Percentiles rank a stretch among this genome's conserved stretches.
phyloP scores from a whole-genome alignment of 257 asterid genomes.

The Solanum clarkiae region DNA sequence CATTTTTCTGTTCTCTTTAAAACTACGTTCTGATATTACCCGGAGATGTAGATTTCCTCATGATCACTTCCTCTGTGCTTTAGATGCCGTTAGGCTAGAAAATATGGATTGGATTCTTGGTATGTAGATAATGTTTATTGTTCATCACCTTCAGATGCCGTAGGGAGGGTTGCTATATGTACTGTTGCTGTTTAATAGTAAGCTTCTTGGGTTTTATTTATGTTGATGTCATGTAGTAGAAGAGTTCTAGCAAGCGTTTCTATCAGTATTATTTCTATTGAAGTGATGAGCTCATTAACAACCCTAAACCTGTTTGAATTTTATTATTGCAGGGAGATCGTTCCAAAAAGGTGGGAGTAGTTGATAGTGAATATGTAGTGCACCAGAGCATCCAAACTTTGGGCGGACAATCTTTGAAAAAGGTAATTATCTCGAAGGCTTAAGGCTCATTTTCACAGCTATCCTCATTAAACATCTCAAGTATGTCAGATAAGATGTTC shows the following conservation, averaged over 20 bases:
- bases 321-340: slow-evolving; percentile 61
- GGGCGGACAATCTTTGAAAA: slow-evolving; percentile 70
- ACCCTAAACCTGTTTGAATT: background rate
- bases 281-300: background rate
- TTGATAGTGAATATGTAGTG: slow-evolving; percentile 81
- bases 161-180: background rate
- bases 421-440: slow-evolving; percentile 21
- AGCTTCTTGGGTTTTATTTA: background rate
- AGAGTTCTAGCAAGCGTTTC: background rate
- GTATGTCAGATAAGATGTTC: background rate
- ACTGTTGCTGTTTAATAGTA: background rate
- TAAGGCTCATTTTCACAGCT: background rate
- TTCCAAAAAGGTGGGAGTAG: slow-evolving; percentile 79
- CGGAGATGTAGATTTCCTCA: background rate
- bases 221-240: background rate
- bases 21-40: background rate
- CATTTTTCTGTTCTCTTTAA: background rate
- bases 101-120: background rate
- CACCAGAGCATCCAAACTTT: slow-evolving; percentile 97
- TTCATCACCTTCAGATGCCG: background rate
- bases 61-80: background rate
- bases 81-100: background rate
- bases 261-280: background rate
- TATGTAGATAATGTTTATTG: background rate
- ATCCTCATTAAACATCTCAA: background rate